Percentiles rank a stretch among this genome's conserved stretches.
These are phyloP conservation scores for Elongisporangium anandrum DNA, from an alignment of 352 stramenopile genomes.

Conservation along the genomic window DNA sequence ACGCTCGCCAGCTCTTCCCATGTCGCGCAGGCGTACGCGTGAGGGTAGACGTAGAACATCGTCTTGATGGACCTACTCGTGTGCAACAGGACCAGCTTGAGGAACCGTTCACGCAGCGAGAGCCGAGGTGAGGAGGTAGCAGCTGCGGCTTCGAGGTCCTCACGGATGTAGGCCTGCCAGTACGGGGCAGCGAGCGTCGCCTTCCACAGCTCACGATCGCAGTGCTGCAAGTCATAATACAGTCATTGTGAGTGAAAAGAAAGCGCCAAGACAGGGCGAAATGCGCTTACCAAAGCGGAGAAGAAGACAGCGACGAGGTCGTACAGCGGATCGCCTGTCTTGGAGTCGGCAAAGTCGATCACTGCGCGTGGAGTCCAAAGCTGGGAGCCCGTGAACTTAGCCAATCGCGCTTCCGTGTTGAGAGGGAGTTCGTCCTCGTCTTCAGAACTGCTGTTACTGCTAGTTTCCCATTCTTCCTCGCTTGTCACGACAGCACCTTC, in stretches of 20 bases:
- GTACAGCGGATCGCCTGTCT: conserved; percentile 83
- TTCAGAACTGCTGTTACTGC: conserved; percentile 39
- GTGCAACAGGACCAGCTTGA: conserved; percentile 73
- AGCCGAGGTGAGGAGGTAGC: conserved; percentile 12
- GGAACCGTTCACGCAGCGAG: conserved; percentile 52
- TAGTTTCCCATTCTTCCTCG: conserved; percentile 42
- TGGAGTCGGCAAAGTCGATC: conserved; percentile 87
- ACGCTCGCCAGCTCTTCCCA: conserved; percentile 63
- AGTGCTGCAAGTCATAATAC: conserved; percentile 37
- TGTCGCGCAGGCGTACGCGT: conserved; percentile 20
- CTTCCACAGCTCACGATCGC: conserved; percentile 57
- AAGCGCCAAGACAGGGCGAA: not conserved
- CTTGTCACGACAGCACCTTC: conserved; percentile 6
- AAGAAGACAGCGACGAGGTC: conserved; percentile 84
- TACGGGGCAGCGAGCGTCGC: conserved; percentile 51
- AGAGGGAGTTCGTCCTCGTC: conserved; percentile 33
- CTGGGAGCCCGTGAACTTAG: conserved; percentile 38
- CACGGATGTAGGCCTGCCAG: conserved; percentile 65
- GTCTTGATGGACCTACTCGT: conserved; percentile 67
- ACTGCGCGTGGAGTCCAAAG: conserved; percentile 64
- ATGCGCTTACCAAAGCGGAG: conserved; percentile 54
- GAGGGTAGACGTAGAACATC: conserved; percentile 69
- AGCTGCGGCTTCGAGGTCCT: conserved; percentile 18
- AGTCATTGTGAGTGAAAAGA: conserved; percentile 6
- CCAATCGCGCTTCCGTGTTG: conserved; percentile 12